Conservation (phyloP, 208 protist species). For the Borovskyia barvae region DNA sequence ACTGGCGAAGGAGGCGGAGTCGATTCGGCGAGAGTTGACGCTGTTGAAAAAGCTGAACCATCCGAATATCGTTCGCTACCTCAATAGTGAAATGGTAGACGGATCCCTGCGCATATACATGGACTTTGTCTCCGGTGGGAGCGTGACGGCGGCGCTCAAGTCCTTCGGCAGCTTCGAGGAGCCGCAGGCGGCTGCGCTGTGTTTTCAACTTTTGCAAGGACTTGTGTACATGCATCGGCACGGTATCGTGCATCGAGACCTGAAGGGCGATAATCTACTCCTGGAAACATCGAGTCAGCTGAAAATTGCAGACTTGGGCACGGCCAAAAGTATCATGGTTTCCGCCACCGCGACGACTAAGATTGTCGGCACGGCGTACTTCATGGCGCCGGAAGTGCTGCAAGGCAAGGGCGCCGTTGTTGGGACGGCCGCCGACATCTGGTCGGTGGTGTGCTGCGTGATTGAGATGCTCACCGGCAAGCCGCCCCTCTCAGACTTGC, state of each 20-base stretch:
- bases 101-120: constrained; percentile 88
- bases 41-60: constrained; percentile 83
- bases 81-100: constrained; percentile 76
- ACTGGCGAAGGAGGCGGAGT: constrained; percentile 24
- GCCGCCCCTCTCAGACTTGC: constrained; percentile 58
- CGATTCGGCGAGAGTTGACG: constrained; percentile 67
- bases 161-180: constrained; percentile 82
- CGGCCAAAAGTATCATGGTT: constrained; percentile 42
- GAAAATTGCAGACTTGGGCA: constrained; percentile 88
- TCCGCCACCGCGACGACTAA: constrained; percentile 25
- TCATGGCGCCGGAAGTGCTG: constrained; percentile 91
- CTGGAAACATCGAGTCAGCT: constrained; percentile 68
- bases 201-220: constrained; percentile 78
- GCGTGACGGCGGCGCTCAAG: constrained; percentile 72
- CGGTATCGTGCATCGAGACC: constrained; percentile 87
- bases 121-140: constrained; percentile 91
- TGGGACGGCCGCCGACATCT: constrained; percentile 75
- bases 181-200: constrained; percentile 66
- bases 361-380: constrained; percentile 88
- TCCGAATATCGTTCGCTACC: constrained; percentile 90
- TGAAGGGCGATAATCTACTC: constrained; percentile 93
- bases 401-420: constrained; percentile 16
- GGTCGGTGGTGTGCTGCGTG: constrained; percentile 90
- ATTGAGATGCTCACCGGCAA: constrained; percentile 87
- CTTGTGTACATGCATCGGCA: constrained; percentile 83